Evolutionary conservation across 2,329 filamentous ascomycete species (phyloP), one percentile per base, ranked within the genome.

Genomic region (Cytospora piceae): DNA sequence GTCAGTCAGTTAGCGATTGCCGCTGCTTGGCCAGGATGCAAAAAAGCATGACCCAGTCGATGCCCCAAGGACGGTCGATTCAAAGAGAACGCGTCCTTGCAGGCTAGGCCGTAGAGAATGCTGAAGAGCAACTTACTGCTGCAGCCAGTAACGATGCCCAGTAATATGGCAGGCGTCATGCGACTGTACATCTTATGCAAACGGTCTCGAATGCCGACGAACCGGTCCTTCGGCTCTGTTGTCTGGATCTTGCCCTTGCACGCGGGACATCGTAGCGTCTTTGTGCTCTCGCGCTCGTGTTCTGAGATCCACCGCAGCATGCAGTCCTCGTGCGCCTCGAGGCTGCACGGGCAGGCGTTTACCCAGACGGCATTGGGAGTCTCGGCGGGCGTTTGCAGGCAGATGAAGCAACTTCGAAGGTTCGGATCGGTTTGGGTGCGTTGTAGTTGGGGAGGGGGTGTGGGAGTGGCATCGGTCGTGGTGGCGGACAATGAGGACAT

Each of bases 231-330:
- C 17, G 91, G 91, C 58, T 94, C 88, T 59, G 90, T 85, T 32
- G 98, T 82, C 61, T 85, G 81, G 72, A 98, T 96, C 70, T 87
- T 85, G 2, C 88, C 85, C 76, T 96, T 95, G 84, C 95, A 99
- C 69, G 96, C 91, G 2, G 94, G 94, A 74, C 95, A 99, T 62
- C 86, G 81, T 69, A 97, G 87, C 68, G 88, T 88, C 63, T 87
- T 86, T 75, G 82, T 75, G 78, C 80, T 83, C 1, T 85, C 85
- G 27, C 85, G 81, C 78, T 97, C 93, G 74, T 93, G 87, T 74
- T 97, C 93, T n/a, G 92, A 90, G 22, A 98, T 90, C 94, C 94
- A 99, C 72, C 93, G 90, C 49, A 98, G 83, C 70, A 98, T 84
- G 75, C 94, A 97, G 67, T 88, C 86, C 76, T 98, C 93, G 75